These are phyloP conservation scores for Heterobasidion annosum DNA, from an alignment of 1,284 basidiomycete genomes.

Conservation along the genomic window DNA sequence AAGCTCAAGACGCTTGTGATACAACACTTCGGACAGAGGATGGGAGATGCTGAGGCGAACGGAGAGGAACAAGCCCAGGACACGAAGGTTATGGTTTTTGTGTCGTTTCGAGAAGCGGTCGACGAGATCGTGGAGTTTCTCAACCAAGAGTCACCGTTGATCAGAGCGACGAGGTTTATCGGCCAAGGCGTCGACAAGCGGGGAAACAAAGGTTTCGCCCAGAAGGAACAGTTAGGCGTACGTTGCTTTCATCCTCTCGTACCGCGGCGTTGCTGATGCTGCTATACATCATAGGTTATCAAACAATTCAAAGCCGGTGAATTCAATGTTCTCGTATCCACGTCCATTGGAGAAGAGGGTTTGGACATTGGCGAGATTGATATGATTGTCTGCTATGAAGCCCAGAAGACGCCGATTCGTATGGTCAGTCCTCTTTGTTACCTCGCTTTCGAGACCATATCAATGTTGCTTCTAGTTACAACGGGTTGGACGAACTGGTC, in stretches of 20 bases:
- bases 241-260: slow-evolving; percentile 8
- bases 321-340: slow-evolving; percentile 92
- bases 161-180: slow-evolving; percentile 80
- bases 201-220: slow-evolving; percentile 82
- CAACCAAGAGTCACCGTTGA: slow-evolving; percentile 62
- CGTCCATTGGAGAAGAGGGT: slow-evolving; percentile 97
- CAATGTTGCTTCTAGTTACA: slow-evolving; percentile 57
- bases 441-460: neutral
- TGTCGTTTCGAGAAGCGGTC: slow-evolving; percentile 81
- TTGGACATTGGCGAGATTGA: slow-evolving; percentile 99
- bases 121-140: slow-evolving; percentile 83
- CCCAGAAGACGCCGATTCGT: slow-evolving; percentile 92
- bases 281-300: slow-evolving; percentile 50
- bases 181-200: slow-evolving; percentile 86
- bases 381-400: slow-evolving; percentile 93
- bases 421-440: slow-evolving; percentile 53
- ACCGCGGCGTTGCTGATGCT: neutral
- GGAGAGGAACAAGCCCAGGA: slow-evolving; percentile 20
- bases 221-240: slow-evolving; percentile 88
- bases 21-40: slow-evolving; percentile 67
- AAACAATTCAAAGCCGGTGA: slow-evolving; percentile 81
- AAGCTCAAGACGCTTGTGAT: slow-evolving; percentile 69
- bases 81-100: slow-evolving; percentile 95
- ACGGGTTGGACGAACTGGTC: slow-evolving; percentile 92
- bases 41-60: slow-evolving; percentile 36